Evolutionary conservation across 129 eudicot genomes (phyloP).

Genomic region (Heracleum sosnowskyi): DNA sequence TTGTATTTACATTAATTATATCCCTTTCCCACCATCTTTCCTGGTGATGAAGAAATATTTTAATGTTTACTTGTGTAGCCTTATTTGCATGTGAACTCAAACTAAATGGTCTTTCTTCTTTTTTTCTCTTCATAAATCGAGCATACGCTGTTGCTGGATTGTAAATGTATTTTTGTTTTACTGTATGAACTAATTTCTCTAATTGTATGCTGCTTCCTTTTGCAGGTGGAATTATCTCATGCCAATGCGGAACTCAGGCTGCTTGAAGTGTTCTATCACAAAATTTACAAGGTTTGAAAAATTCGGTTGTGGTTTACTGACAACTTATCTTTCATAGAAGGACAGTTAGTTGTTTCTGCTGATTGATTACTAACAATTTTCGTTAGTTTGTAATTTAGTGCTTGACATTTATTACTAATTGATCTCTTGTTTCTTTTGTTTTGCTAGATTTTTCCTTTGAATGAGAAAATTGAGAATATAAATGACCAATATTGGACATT

Average conservation of each 20-base stretch:
- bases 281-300: constrained; percentile 78
- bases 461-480: constrained; percentile 82
- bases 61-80: background rate
- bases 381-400: background rate
- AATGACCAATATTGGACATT: constrained; percentile 95
- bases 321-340: background rate
- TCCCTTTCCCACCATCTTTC: background rate
- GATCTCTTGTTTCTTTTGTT: constrained; percentile 5
- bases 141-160: background rate
- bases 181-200: background rate
- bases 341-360: background rate
- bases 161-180: background rate
- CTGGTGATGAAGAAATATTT: background rate
- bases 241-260: constrained; percentile 85
- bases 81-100: background rate
- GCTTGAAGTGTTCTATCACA: constrained; percentile 98
- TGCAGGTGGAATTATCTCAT: constrained; percentile 83
- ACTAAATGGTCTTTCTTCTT: background rate
- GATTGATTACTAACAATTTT: background rate
- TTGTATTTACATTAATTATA: background rate
- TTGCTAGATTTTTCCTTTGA: constrained; percentile 70
- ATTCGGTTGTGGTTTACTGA: background rate
- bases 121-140: background rate
- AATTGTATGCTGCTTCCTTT: background rate
- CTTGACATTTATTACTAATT: background rate